These are phyloP conservation scores for Passalora sequoiae DNA, from an alignment of 2,329 filamentous ascomycete species.

Conservation along the genomic window DNA sequence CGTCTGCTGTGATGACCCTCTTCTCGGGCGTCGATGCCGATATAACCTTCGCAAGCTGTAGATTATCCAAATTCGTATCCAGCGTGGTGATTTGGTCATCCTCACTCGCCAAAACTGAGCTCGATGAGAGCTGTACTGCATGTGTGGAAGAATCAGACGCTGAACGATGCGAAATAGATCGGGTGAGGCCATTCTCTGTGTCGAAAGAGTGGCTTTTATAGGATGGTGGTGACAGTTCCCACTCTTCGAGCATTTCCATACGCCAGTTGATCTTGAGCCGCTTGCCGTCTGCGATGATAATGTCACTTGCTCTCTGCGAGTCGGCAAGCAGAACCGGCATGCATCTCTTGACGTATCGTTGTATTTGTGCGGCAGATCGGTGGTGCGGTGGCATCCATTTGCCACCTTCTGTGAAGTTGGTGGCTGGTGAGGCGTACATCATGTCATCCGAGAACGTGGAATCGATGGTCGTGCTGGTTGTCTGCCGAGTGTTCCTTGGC, in stretches of 20 bases:
- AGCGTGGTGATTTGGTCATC: slow-evolving; percentile 20
- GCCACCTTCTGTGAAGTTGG: slow-evolving; percentile 30
- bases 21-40: slow-evolving; percentile 9
- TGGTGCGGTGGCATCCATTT: slow-evolving; percentile 35
- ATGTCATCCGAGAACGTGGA: slow-evolving; percentile 28
- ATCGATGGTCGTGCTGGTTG: slow-evolving; percentile 24
- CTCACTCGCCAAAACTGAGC: slow-evolving; percentile 13
- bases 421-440: slow-evolving; percentile 29
- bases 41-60: slow-evolving; percentile 21
- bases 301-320: slow-evolving; percentile 42
- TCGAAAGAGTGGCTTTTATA: slow-evolving; percentile 35
- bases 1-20: slow-evolving; percentile 3
- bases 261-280: slow-evolving; percentile 43
- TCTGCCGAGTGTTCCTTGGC: slow-evolving; percentile 23
- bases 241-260: slow-evolving; percentile 40
- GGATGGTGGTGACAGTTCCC: slow-evolving; percentile 40
- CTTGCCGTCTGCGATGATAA: slow-evolving; percentile 40
- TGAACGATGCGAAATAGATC: slow-evolving; percentile 19
- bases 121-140: slow-evolving; percentile 14
- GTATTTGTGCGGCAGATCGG: slow-evolving; percentile 34
- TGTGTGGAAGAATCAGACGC: slow-evolving; percentile 13
- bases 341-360: slow-evolving; percentile 46
- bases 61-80: slow-evolving; percentile 15
- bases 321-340: slow-evolving; percentile 42
- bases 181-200: slow-evolving; percentile 7